phyloP scores from a whole-genome alignment of 345 rosid genomes.

The Boechera stricta region DNA sequence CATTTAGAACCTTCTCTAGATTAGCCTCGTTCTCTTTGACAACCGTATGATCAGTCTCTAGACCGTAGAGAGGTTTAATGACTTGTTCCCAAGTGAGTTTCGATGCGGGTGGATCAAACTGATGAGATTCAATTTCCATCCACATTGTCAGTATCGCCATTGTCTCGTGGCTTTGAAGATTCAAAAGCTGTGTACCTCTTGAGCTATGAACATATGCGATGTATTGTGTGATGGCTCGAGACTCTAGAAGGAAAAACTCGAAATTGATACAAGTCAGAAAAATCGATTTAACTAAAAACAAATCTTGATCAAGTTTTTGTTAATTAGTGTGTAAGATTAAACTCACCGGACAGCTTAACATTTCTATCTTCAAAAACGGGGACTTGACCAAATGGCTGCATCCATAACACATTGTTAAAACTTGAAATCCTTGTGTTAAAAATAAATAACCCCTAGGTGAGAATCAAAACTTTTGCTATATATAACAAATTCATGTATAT shows the following conservation, averaged over 20 bases:
- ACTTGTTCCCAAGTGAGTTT: conserved; percentile 44
- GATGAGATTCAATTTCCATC: conserved; percentile 68
- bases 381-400: conserved; percentile 56
- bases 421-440: neutral
- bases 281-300: neutral
- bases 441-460: conserved; percentile 5
- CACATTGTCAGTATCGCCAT: conserved; percentile 41
- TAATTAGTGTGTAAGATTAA: neutral
- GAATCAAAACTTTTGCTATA: conserved; percentile 1
- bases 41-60: conserved; percentile 29
- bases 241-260: conserved; percentile 10
- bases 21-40: conserved; percentile 42
- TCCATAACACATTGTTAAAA: conserved; percentile 24
- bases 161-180: conserved; percentile 36
- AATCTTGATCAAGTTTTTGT: neutral
- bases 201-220: conserved; percentile 41
- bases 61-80: conserved; percentile 40
- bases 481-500: neutral
- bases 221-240: conserved; percentile 50
- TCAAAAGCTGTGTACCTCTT: conserved; percentile 45
- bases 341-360: conserved; percentile 67
- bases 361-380: conserved; percentile 54
- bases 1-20: conserved; percentile 52
- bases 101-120: conserved; percentile 50
- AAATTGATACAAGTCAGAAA: neutral